Percentiles rank a stretch among this genome's conserved stretches.
Conservation (phyloP, 805 yeast genomes). For the Brettanomyces custersianus region DNA sequence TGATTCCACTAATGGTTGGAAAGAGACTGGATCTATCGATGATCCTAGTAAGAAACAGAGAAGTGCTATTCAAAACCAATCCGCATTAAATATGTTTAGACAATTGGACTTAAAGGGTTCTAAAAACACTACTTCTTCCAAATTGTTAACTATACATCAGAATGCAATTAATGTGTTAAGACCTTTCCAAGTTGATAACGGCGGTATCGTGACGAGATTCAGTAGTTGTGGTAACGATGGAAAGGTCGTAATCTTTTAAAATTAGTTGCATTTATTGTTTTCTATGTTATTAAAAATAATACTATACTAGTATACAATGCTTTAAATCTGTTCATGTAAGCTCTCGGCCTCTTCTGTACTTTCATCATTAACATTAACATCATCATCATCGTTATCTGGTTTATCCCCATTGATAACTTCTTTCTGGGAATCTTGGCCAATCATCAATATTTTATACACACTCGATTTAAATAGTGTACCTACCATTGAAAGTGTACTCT, state of each 20-base stretch:
- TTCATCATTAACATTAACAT: background rate
- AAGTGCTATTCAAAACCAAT: conserved; percentile 55
- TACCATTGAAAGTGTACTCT: conserved; percentile 16
- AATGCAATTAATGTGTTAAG: conserved; percentile 72
- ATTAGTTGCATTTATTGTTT: conserved; percentile 19
- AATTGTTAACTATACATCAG: conserved; percentile 75
- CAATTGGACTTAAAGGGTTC: conserved; percentile 94
- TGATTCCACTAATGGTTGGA: conserved; percentile 52
- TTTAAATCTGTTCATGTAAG: too few species aligned
- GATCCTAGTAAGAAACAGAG: conserved; percentile 37
- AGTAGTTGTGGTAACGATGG: conserved; percentile 88
- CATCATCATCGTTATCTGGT: background rate
- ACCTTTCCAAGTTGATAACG: conserved; percentile 35
- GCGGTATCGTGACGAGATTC: conserved; percentile 40
- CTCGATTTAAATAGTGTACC: conserved; percentile 23
- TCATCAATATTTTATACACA: conserved; percentile 16
- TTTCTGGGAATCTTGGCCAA: conserved; percentile 6
- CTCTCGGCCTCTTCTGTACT: too few species aligned
- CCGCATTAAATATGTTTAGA: conserved; percentile 87
- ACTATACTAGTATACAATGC: background rate
- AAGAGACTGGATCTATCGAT: conserved; percentile 50
- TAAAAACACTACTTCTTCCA: conserved; percentile 34
- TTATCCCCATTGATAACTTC: too few species aligned
- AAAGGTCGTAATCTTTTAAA: conserved; percentile 69
- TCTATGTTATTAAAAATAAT: background rate